Evolutionary conservation across 345 rosid species (phyloP).

Genomic region (Firmiana major): DNA sequence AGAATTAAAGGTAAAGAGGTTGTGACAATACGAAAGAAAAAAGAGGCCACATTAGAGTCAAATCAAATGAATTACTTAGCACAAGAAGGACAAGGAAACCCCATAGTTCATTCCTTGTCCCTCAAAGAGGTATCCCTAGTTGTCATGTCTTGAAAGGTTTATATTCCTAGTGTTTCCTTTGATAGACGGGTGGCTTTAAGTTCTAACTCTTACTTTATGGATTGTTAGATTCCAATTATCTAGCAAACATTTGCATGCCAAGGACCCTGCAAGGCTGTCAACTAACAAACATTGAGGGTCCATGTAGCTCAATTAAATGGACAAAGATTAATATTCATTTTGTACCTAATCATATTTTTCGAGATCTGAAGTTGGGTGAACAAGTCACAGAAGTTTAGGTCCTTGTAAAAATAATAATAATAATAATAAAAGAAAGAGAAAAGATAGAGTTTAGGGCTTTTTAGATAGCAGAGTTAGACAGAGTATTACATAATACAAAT

Average conservation of each 20-base stretch:
- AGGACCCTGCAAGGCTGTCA: background rate
- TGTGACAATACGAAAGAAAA: background rate
- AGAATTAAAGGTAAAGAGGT: background rate
- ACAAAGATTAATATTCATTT: too few species aligned
- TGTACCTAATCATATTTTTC: too few species aligned
- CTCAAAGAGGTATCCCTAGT: background rate
- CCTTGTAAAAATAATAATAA: too few species aligned
- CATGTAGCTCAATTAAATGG: background rate
- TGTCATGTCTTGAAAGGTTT: background rate
- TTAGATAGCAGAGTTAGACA: background rate
- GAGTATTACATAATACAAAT: too few species aligned
- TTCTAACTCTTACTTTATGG: background rate
- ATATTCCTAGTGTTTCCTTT: background rate
- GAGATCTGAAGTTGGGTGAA: too few species aligned
- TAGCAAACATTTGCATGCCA: background rate
- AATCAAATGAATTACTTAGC: conserved; percentile 3
- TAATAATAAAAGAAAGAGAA: too few species aligned
- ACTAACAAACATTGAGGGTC: background rate
- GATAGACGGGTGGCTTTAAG: background rate
- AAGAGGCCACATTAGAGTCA: background rate
- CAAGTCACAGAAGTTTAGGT: background rate
- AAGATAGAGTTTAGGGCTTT: too few species aligned
- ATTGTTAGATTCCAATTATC: background rate
- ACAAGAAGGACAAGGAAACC: background rate
- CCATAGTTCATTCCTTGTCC: background rate